Evolutionary conservation across 2,329 filamentous ascomycete genomes (phyloP).

Genomic region (Alternaria rosae): DNA sequence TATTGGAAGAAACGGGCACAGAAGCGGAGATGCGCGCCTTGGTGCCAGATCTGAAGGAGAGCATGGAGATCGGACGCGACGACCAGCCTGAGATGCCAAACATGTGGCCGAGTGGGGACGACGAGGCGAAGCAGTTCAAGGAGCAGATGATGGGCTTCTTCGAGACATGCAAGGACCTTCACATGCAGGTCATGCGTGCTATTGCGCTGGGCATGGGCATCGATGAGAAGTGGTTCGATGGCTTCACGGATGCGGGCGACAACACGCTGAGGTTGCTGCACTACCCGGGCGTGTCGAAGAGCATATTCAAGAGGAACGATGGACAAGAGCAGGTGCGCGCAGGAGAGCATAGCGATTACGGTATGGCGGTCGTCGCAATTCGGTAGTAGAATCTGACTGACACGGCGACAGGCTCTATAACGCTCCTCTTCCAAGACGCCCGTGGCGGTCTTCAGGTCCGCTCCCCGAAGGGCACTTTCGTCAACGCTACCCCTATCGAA

Average conservation of each 20-base stretch:
- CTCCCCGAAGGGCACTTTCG: conserved; percentile 77
- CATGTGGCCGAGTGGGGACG: conserved; percentile 72
- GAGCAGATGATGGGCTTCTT: conserved; percentile 78
- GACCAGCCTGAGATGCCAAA: conserved; percentile 72
- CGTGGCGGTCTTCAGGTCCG: conserved; percentile 67
- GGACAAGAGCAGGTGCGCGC: conserved; percentile 77
- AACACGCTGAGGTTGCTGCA: conserved; percentile 72
- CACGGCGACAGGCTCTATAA: conserved; percentile 46
- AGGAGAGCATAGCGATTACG: conserved; percentile 77
- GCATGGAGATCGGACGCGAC: conserved; percentile 67
- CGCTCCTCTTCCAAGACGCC: conserved; percentile 59
- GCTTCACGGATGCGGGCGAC: conserved; percentile 67
- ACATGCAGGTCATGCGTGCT: conserved; percentile 81
- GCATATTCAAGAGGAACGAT: conserved; percentile 71
- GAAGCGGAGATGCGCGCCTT: conserved; percentile 45
- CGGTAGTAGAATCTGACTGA: conserved; percentile 8
- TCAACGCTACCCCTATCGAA: conserved; percentile 82
- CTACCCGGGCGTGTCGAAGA: conserved; percentile 73
- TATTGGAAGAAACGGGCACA: conserved; percentile 45
- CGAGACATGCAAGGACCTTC: conserved; percentile 74
- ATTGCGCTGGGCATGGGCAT: conserved; percentile 84
- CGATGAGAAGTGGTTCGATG: conserved; percentile 76
- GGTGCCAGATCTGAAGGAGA: conserved; percentile 62
- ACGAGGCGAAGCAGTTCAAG: conserved; percentile 68
- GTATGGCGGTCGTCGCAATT: conserved; percentile 22